Conservation (phyloP, 2,329 filamentous ascomycete genomes). For the Ascochyta clinopodiicola region DNA sequence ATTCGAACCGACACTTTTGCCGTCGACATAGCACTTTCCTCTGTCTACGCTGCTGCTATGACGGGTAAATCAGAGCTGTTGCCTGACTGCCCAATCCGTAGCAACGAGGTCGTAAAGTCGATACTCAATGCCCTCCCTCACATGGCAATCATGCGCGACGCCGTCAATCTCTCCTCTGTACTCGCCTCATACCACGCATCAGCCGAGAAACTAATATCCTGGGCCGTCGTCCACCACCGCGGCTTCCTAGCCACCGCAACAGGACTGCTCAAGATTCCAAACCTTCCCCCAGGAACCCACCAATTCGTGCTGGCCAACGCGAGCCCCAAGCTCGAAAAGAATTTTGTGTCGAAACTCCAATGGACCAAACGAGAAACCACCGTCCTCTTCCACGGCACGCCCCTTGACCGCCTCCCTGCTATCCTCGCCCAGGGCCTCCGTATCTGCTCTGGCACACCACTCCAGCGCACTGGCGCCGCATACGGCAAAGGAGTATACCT, state of each 20-base stretch:
- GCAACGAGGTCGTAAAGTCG: conserved; percentile 14
- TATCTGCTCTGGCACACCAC: conserved; percentile 32
- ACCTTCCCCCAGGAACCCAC: conserved; percentile 35
- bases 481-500: conserved; percentile 45
- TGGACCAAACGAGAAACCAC: conserved; percentile 14
- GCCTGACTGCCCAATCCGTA: conserved; percentile 33
- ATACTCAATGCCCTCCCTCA: conserved; percentile 38
- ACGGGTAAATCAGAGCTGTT: conserved; percentile 31
- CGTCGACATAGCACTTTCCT: conserved; percentile 38
- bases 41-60: conserved; percentile 36
- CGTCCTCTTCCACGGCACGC: conserved; percentile 45
- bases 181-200: conserved; percentile 24
- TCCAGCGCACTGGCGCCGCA: conserved; percentile 42
- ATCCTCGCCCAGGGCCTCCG: conserved; percentile 41
- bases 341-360: conserved; percentile 24
- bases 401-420: conserved; percentile 39
- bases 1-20: conserved; percentile 37
- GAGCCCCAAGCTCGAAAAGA: conserved; percentile 32
- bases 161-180: conserved; percentile 21
- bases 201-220: conserved; percentile 37
- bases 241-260: conserved; percentile 39
- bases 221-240: conserved; percentile 38
- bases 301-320: conserved; percentile 45
- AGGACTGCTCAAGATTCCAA: conserved; percentile 35
- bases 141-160: conserved; percentile 27